These are phyloP conservation scores for Fusarium transvaalense DNA, from an alignment of 2,329 filamentous ascomycete species.

Conservation along the genomic window DNA sequence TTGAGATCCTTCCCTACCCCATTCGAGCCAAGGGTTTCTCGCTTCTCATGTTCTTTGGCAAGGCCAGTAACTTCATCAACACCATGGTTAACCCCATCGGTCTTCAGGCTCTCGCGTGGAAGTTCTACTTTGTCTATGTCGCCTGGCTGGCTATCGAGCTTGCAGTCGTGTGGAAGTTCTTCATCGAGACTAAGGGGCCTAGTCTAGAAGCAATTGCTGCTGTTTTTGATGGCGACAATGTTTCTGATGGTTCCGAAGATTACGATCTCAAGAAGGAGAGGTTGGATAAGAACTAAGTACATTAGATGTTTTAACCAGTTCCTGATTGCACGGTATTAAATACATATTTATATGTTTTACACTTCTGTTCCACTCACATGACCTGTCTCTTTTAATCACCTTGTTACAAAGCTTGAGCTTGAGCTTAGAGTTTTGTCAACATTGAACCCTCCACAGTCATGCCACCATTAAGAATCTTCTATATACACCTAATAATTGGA, in stretches of 20 bases:
- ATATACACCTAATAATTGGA: no score
- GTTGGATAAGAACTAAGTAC: background rate
- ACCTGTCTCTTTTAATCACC: no score
- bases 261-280: background rate
- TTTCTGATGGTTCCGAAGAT: rapidly evolving
- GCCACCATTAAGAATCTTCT: no score
- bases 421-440: no score
- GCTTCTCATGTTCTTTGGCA: conserved; percentile 32
- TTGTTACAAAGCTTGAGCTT: no score
- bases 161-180: background rate
- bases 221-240: background rate
- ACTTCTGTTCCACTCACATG: no score
- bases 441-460: no score
- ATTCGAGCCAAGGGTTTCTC: conserved; percentile 37
- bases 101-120: conserved; percentile 1
- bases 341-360: no score
- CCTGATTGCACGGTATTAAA: background rate
- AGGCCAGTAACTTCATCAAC: conserved; percentile 13
- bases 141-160: conserved; percentile 9
- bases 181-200: conserved; percentile 4
- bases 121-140: conserved; percentile 5
- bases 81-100: conserved; percentile 11
- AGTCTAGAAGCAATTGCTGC: conserved; percentile 6
- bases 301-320: background rate
- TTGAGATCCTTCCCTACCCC: conserved; percentile 30